Evolutionary conservation across 306 rosid genomes (phyloP), one percentile per base, ranked within the genome.

Genomic region (Dalbergia oliveri): DNA sequence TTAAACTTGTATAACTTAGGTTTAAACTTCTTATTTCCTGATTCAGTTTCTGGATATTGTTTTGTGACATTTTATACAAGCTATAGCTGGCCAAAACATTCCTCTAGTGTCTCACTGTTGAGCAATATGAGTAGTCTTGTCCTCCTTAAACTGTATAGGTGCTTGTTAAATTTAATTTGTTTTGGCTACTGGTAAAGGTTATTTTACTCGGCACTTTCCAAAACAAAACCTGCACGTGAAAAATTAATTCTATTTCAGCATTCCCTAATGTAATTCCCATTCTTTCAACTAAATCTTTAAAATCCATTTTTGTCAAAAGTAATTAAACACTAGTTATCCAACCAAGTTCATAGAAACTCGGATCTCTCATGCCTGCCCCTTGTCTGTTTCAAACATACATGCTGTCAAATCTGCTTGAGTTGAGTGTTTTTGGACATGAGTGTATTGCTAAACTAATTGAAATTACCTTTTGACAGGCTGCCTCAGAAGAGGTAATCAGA

Each of bases 401-500:
- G 54, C 79, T 31, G 34, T 78, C 60, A 44, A 44, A 9, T 69
- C 21, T 75, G 16, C 81, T 10, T 45, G 54, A 71, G 11, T 11
- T 14, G 62, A 73, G 73, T 37, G 56, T 35, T 78, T 16, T 21
- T 66, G 76, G 79, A 72, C 66, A 58, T 53, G 57, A 47, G 26
- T 70, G 61, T 35, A 21, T 76, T 80, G 75, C 77, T 60, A 9
- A 72, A 66, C 37, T 57, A 6, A 83, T 26, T 72, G 21, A 34
- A 49, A 63, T 10, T 51, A 10, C 75, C 70, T 15, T 37, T 81
- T 87, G 67, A 49, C 75, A 83, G 88, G 88, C 76, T 51, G 33
- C 44, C 34, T 61, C 56, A 13, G 82, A 83, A 82, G 89, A 82
- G 67, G 83, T 54, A 34, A 61, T 75, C 66, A 82, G 70, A 72